Conservation (phyloP, 345 rosid species). For the Schrenkiella parvula region DNA sequence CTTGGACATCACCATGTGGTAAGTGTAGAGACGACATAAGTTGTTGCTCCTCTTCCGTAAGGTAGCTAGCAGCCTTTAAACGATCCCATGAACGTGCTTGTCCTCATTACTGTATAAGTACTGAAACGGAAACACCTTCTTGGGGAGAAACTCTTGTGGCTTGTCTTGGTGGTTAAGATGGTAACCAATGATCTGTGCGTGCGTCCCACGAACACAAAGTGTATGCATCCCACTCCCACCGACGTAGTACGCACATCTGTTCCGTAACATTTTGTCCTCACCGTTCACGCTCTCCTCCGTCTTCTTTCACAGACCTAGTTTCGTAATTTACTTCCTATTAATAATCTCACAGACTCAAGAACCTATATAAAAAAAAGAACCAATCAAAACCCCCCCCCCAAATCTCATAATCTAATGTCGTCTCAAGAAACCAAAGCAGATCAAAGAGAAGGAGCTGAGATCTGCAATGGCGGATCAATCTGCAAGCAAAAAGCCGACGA, state of each 20-base stretch:
- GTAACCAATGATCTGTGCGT: too few species aligned
- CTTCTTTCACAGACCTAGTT: neutral
- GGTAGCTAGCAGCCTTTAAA: too few species aligned
- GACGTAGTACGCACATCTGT: neutral
- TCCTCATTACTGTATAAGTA: too few species aligned
- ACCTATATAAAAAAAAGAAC: neutral
- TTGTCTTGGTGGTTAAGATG: too few species aligned
- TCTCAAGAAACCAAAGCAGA: slow-evolving; percentile 20
- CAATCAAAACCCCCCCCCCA: neutral
- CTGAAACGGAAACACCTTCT: too few species aligned
- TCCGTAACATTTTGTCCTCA: neutral
- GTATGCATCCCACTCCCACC: neutral
- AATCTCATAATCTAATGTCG: slow-evolving; percentile 25
- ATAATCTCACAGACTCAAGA: neutral
- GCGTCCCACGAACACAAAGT: neutral
- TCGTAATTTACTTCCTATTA: neutral
- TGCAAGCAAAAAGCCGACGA: slow-evolving; percentile 50
- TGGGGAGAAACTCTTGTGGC: too few species aligned
- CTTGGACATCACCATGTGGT: too few species aligned
- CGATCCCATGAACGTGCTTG: too few species aligned
- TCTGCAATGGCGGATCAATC: slow-evolving; percentile 38
- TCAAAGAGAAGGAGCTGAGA: slow-evolving; percentile 46
- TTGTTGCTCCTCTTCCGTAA: too few species aligned
- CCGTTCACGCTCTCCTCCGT: neutral
- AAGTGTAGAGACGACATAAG: too few species aligned